Evolutionary conservation across 2,329 filamentous ascomycete genomes (phyloP), one percentile per base, ranked within the genome.

Genomic region (Rasamsonia emersonii): DNA sequence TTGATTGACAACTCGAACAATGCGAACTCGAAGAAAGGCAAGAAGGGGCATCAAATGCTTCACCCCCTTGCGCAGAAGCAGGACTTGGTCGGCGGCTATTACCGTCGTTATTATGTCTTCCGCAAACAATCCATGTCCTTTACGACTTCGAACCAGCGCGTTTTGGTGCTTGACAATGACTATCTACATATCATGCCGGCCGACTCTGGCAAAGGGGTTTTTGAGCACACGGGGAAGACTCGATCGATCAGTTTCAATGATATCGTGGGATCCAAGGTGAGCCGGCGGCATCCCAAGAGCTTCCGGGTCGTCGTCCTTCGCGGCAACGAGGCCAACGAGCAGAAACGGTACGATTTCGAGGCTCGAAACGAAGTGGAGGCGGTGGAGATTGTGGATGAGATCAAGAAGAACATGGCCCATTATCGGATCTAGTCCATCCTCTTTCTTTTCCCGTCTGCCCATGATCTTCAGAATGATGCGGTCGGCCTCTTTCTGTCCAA

Each of bases 331-430:
- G 68, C 74, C 44, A 68, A 67, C 18, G 76, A 79, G 53, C 73
- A 72, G 43, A 80, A 80, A 55, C 53, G 76, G 40, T 80, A 80
- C 53, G 76, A 80, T 45, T 79, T 80, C 51, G 76, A 79, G 51
- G 73, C 75, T 25, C 61, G 62, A 31, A 75, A 62, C 40, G 59
- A 64, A 6, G 59, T 64, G 15, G 76, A 80, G 51, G 74, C 75
- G 10, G 60, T 66, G 33, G 72, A 74, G 47, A 78, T 79, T 51
- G 75, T 79, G 28, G 65, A 65, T 28, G 76, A 79, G 56, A 75
- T 80, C 27, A 73, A 72, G 56, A 73, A 65, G 49, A 74, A 73
- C 28, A 68, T 74, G 50, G 63, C 51, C 38, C 60, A 59, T 47
- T 61, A 64, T 45, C 59, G 54, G 29, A 51, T 58, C 18, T 62